phyloP scores from a whole-genome alignment of 768 basidiomycete species.

The Rhodotorula diobovata region DNA sequence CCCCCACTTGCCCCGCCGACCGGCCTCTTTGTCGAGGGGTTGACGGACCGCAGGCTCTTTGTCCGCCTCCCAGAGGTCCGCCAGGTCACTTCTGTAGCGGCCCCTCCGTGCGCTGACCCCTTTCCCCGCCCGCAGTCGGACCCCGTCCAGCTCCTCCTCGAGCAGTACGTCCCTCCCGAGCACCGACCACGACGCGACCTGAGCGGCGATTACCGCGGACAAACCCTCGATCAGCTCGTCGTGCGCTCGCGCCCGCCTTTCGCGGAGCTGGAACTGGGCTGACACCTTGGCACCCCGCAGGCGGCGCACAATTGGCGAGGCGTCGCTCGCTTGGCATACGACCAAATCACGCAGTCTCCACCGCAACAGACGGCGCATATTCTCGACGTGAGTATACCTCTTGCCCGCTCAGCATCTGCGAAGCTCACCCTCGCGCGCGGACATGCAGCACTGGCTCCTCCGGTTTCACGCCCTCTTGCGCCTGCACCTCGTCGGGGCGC shows the following conservation, averaged over 20 bases:
- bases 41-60: constrained; percentile 1
- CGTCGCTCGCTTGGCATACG: constrained; percentile 6
- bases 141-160: background rate
- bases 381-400: background rate
- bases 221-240: background rate
- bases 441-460: constrained; percentile 21
- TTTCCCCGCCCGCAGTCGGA: background rate
- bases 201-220: background rate
- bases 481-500: constrained; percentile 4
- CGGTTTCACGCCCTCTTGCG: constrained; percentile 23
- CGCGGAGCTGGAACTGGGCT: too few species aligned
- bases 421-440: background rate
- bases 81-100: background rate
- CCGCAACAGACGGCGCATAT: constrained; percentile 6
- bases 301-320: constrained; percentile 3
- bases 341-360: background rate
- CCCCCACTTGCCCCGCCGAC: background rate
- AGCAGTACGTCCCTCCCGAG: constrained; percentile 7
- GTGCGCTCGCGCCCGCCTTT: background rate
- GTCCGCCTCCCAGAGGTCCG: constrained; percentile 9
- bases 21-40: background rate
- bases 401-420: background rate
- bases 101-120: background rate
- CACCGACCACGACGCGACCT: constrained; percentile 10
- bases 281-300: background rate